These are phyloP conservation scores for Yamadazyma triangularis DNA, from an alignment of 1,139 yeast species.

Conservation along the genomic window DNA sequence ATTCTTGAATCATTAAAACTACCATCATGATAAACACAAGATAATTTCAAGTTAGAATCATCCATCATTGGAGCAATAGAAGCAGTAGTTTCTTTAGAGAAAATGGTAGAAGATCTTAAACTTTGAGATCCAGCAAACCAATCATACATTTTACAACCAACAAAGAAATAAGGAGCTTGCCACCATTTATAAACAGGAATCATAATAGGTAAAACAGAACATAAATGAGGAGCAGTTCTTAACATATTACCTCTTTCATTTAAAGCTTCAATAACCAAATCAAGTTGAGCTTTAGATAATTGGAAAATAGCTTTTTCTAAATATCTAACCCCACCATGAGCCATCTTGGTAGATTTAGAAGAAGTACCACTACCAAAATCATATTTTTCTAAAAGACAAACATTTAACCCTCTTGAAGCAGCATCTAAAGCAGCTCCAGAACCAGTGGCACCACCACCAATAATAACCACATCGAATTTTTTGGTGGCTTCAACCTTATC, in stretches of 20 bases:
- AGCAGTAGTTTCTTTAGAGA: conserved; percentile 63
- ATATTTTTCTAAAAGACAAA: conserved; percentile 77
- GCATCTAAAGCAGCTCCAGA: conserved; percentile 94
- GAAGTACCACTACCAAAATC: conserved; percentile 94
- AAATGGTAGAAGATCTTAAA: conserved; percentile 71
- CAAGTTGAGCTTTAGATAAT: conserved; percentile 85
- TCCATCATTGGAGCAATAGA: conserved; percentile 89
- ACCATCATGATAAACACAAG: conserved; percentile 93
- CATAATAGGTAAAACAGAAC: conserved; percentile 85
- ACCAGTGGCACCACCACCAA: conserved; percentile 98
- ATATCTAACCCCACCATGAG: conserved; percentile 96
- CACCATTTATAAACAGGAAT: conserved; percentile 94
- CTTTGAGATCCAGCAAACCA: conserved; percentile 89
- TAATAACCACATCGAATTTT: conserved; percentile 72
- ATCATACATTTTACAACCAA: conserved; percentile 90
- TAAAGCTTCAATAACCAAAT: conserved; percentile 89
- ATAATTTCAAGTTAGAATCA: conserved; percentile 75
- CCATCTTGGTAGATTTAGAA: conserved; percentile 93
- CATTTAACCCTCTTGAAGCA: conserved; percentile 83
- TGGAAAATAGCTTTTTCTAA: conserved; percentile 92
- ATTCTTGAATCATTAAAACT: conserved; percentile 90
- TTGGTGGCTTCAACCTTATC: conserved; percentile 25
- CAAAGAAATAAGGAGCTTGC: conserved; percentile 94
- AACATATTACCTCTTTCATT: conserved; percentile 88
- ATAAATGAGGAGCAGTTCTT: conserved; percentile 90